Evolutionary conservation across 2,329 filamentous ascomycete species (phyloP).

Genomic region (Setomelanomma holmii): DNA sequence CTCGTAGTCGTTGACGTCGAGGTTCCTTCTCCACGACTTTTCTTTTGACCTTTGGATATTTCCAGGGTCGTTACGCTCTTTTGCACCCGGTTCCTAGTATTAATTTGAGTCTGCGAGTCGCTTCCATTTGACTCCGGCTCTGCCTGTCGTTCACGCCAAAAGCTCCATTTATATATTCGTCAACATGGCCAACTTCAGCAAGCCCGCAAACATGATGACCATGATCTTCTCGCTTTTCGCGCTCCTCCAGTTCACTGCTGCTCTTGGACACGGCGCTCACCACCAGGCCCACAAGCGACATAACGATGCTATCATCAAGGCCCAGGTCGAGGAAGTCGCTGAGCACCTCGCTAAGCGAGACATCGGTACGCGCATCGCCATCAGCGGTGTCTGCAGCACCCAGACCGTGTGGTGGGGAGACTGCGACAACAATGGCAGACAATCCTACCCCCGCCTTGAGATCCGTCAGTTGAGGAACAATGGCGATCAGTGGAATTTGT

Average conservation of each 20-base stretch:
- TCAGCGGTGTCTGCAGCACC: slow-evolving; percentile 38
- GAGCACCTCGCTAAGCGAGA: slow-evolving; percentile 32
- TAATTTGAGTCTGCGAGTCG: slow-evolving; percentile 15
- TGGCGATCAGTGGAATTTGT: slow-evolving; percentile 75
- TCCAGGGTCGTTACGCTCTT: slow-evolving; percentile 47
- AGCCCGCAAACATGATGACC: slow-evolving; percentile 41
- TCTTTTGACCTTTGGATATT: slow-evolving; percentile 36
- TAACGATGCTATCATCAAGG: slow-evolving; percentile 28
- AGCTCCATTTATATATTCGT: slow-evolving; percentile 11
- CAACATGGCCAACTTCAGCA: slow-evolving; percentile 46
- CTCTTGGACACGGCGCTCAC: slow-evolving; percentile 33
- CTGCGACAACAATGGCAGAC: slow-evolving; percentile 32
- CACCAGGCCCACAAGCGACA: slow-evolving; percentile 32
- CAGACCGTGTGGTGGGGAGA: slow-evolving; percentile 28
- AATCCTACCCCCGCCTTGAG: slow-evolving; percentile 63
- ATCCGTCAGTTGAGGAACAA: slow-evolving; percentile 70
- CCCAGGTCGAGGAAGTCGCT: slow-evolving; percentile 33
- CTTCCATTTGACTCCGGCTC: slow-evolving; percentile 13
- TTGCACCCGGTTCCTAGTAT: slow-evolving; percentile 21
- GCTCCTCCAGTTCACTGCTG: slow-evolving; percentile 41
- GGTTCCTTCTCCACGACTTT: slow-evolving; percentile 26
- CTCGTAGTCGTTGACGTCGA: slow-evolving; percentile 37
- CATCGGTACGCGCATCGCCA: slow-evolving; percentile 27
- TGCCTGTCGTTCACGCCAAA: slow-evolving; percentile 11
- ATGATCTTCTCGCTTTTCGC: slow-evolving; percentile 43